Base-by-base conservation (phyloP, 116 monocot species). In the Cymodocea nodosa region DNA sequence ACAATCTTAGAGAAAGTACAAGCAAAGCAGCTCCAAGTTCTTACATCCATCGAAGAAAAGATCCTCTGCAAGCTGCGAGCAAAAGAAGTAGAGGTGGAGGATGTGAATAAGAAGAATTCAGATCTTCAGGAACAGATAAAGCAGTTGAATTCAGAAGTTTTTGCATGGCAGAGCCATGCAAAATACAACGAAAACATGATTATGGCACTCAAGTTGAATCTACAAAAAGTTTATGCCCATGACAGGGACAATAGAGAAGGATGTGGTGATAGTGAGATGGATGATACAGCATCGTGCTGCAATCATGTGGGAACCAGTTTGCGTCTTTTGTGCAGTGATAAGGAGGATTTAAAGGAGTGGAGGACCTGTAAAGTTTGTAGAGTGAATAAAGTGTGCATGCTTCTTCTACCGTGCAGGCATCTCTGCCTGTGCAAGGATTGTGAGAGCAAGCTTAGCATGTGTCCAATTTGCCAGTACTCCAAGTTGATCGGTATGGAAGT, bases 361-460 rank as follows among this genome's bases (percentile, higher is more conserved):
- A 62, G 73, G 57, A 51, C 39, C 34, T 87, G 87, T 62, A 87
- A 74, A 34, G 70, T 79, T 63, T 87, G 87, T 73, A 75, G 75
- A n/a, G 68, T 70, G 36, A 87, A 71, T 7, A 39, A 6, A 37
- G 81, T 74, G 3, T 74, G 76, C 71, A 87, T 87, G 87, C 84
- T 87, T 20, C 71, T 87, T 57, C 55, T 87, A 14, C 87, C 87
- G 10, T 87, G 87, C 71, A 78, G 87, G 54, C 84, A 87, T 81
- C 76, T 87, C 8, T 87, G 87, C 67, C 73, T 87, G 48, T 87
- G 87, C 78, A 87, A 87, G 71, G 81, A 84, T 36, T 87, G 87
- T 25, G 87, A 87, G 68, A 78, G 78, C 48, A 87, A 87, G 62
- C 66, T 86, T 15, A 80, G 83, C 50, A 68, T 77, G 66, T 87